These are phyloP conservation scores for Juncus effusus DNA, from an alignment of 176 grass and related monocot genomes.

Conservation along the genomic window DNA sequence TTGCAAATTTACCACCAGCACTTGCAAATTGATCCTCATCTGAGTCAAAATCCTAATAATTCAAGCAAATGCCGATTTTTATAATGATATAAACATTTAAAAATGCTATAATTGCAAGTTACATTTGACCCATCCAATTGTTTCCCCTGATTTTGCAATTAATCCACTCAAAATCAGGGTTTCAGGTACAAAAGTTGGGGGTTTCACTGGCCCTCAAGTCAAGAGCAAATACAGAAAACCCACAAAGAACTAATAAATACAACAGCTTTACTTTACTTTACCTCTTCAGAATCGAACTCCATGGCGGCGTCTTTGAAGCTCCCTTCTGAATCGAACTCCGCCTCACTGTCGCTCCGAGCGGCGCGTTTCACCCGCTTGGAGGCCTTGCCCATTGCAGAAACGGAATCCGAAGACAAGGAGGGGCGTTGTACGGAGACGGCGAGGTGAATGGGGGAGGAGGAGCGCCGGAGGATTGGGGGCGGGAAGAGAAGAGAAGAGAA, in stretches of 20 bases:
- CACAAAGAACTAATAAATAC: background rate
- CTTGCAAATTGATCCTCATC: conserved; percentile 19
- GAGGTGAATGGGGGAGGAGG: background rate
- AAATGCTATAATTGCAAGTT: background rate
- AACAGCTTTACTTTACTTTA: background rate
- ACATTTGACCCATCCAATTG: background rate
- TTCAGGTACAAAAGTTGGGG: no score
- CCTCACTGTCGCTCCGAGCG: conserved; percentile 6
- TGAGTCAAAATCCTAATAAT: conserved; percentile 17
- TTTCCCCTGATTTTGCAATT: background rate
- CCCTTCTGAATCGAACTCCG: conserved; percentile 2
- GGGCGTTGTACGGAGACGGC: background rate
- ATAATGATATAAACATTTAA: background rate
- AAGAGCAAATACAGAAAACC: background rate
- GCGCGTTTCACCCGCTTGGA: conserved; percentile 25
- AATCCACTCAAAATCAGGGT: background rate
- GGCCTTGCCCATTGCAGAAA: conserved; percentile 17
- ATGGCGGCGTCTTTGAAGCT: conserved; percentile 14
- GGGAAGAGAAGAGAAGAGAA: no score
- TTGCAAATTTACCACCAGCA: background rate
- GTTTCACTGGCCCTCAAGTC: background rate
- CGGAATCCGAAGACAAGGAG: background rate
- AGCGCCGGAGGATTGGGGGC: background rate
- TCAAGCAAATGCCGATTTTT: background rate
- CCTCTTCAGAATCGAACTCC: conserved; percentile 22